Conservation (phyloP, 768 basidiomycete genomes). For the Boletus rubroflammeus region DNA sequence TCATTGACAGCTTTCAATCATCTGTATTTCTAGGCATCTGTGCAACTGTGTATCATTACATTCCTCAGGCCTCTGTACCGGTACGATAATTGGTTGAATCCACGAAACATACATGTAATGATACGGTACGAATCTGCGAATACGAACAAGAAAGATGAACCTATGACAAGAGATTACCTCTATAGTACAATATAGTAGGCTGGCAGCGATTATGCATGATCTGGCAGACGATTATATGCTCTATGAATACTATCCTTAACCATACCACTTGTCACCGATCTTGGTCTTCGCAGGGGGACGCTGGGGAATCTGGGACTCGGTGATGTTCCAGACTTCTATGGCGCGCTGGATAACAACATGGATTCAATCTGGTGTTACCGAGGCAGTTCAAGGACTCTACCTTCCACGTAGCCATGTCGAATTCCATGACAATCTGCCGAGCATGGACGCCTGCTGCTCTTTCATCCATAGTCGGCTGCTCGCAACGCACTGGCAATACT, state of each 20-base stretch:
- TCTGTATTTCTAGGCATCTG: slow-evolving; percentile 4
- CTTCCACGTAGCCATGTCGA: slow-evolving; percentile 88
- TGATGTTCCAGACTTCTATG: slow-evolving; percentile 83
- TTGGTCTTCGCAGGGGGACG: slow-evolving; percentile 55
- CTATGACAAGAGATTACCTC: slow-evolving; percentile 9
- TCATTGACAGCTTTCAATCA: background rate
- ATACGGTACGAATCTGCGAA: background rate
- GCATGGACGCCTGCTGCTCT: slow-evolving; percentile 62
- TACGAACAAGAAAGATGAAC: background rate
- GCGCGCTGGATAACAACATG: slow-evolving; percentile 54
- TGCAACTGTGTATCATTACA: background rate
- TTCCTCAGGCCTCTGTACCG: background rate
- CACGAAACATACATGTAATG: background rate
- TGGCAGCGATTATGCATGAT: background rate
- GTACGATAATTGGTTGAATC: background rate
- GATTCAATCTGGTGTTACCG: background rate
- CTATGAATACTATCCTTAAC: slow-evolving; percentile 31
- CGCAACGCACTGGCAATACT: slow-evolving; percentile 50
- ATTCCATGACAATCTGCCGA: slow-evolving; percentile 85
- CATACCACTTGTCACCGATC: slow-evolving; percentile 71
- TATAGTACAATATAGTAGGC: slow-evolving; percentile 17
- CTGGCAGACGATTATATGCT: slow-evolving; percentile 3
- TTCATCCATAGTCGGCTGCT: slow-evolving; percentile 61
- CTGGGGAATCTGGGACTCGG: slow-evolving; percentile 68
- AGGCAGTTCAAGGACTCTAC: slow-evolving; percentile 39